Conservation (phyloP, 2,329 filamentous ascomycete species). For the Didymosphaeria variabile region DNA sequence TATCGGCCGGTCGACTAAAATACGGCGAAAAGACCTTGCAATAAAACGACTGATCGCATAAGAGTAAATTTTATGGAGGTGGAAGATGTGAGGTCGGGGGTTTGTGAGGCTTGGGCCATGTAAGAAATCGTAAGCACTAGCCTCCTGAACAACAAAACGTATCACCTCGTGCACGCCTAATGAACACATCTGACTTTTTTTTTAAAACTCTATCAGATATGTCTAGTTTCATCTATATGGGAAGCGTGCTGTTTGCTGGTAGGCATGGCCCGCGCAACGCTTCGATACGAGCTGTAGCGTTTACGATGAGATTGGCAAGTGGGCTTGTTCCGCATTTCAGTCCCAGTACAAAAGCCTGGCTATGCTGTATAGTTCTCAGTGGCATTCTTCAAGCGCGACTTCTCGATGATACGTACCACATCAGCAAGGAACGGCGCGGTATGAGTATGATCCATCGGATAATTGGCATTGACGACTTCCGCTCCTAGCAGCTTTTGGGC, state of each 20-base stretch:
- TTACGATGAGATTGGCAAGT: slow-evolving; percentile 28
- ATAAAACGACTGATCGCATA: too few relatives aligned
- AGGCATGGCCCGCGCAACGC: slow-evolving; percentile 26
- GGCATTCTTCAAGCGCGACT: too few relatives aligned
- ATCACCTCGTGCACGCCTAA: background rate
- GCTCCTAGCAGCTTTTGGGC: slow-evolving; percentile 29
- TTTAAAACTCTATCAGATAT: background rate
- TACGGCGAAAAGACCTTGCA: too few relatives aligned
- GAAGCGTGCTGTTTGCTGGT: slow-evolving; percentile 22
- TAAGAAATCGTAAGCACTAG: slow-evolving; percentile 1
- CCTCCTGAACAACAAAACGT: background rate
- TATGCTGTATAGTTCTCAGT: slow-evolving; percentile 19
- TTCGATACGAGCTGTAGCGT: slow-evolving; percentile 33
- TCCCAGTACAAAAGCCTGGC: slow-evolving; percentile 31
- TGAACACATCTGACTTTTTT: background rate
- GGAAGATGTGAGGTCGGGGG: background rate
- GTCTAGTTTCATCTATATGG: background rate
- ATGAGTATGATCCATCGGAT: slow-evolving; percentile 38
- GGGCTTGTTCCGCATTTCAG: slow-evolving; percentile 34
- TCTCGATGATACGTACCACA: slow-evolving; percentile 16
- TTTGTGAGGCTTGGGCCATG: background rate
- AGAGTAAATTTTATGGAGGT: background rate
- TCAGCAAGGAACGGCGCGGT: slow-evolving; percentile 33
- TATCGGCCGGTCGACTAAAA: background rate
- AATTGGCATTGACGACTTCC: slow-evolving; percentile 27